Percentiles rank a stretch among this genome's conserved stretches.
Conservation (phyloP, 257 asterid genomes). For the Nicotiana otophora region DNA sequence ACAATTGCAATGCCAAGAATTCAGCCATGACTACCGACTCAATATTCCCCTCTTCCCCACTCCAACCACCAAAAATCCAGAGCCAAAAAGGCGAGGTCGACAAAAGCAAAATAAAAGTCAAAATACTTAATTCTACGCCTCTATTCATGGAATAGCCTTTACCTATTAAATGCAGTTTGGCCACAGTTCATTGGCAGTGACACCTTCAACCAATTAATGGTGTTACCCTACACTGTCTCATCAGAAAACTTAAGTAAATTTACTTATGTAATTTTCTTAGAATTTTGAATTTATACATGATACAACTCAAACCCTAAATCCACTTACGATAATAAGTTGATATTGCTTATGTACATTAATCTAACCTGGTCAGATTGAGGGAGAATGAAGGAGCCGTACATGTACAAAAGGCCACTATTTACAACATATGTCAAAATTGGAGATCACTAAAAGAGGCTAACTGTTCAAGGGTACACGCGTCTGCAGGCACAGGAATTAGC, state of each 20-base stretch:
- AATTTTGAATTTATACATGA: no score
- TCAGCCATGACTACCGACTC: background rate
- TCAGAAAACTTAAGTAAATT: no score
- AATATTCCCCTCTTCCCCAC: background rate
- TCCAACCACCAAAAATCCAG: background rate
- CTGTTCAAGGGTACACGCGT: background rate
- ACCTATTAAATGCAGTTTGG: background rate
- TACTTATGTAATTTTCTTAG: no score
- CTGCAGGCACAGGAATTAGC: background rate
- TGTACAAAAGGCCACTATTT: background rate
- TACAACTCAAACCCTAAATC: no score
- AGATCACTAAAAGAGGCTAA: background rate
- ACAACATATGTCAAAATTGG: no score
- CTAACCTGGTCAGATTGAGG: no score
- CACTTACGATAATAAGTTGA: no score
- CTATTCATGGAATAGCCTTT: background rate
- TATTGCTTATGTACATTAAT: no score
- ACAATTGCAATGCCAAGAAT: constrained; percentile 1
- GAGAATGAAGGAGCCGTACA: background rate
- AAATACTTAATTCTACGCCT: background rate
- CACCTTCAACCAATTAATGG: no score
- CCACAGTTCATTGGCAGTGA: background rate
- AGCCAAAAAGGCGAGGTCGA: background rate
- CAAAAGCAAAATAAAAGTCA: background rate
- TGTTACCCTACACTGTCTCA: no score